Evolutionary conservation across 495 filamentous ascomycete species (phyloP).

Genomic region (Bombardia bombarda): DNA sequence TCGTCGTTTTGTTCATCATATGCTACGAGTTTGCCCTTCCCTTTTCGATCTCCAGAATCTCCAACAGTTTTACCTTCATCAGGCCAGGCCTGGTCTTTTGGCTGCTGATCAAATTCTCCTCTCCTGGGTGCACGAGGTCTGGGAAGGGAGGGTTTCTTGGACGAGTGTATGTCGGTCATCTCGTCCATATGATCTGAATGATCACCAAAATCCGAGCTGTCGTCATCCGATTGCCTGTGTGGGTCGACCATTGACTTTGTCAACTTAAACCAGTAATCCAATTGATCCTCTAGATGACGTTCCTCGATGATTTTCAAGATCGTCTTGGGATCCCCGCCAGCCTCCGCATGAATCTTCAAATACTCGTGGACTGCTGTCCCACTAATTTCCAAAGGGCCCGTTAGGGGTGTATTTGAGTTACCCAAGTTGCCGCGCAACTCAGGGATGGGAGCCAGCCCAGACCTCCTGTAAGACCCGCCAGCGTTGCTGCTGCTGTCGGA

Average conservation of each 20-base stretch:
- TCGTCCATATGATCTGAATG: not conserved
- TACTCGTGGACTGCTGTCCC: slow-evolving; percentile 31
- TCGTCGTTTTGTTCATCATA: slow-evolving; percentile 1
- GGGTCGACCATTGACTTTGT: slow-evolving; percentile 23
- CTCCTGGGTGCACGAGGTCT: no score
- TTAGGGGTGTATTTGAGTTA: not conserved
- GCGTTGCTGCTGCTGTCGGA: not conserved
- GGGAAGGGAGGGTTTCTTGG: no score
- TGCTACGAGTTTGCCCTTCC: slow-evolving; percentile 7
- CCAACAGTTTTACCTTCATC: slow-evolving; percentile 1
- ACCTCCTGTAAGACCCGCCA: not conserved
- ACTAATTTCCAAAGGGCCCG: not conserved
- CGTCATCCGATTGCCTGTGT: not conserved
- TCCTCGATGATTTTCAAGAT: slow-evolving; percentile 55
- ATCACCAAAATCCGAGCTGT: not conserved
- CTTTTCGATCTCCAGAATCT: not conserved
- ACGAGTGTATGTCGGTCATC: no score
- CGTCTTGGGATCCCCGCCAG: slow-evolving; percentile 50
- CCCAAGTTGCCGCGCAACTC: not conserved
- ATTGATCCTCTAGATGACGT: slow-evolving; percentile 48
- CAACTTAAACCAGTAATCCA: slow-evolving; percentile 42
- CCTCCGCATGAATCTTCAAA: slow-evolving; percentile 44
- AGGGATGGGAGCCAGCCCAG: not conserved
- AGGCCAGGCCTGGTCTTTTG: slow-evolving; percentile 12
- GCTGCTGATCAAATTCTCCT: no score